Evolutionary conservation across 257 asterid species (phyloP), one percentile per base, ranked within the genome.

Genomic region (Coffea canephora): DNA sequence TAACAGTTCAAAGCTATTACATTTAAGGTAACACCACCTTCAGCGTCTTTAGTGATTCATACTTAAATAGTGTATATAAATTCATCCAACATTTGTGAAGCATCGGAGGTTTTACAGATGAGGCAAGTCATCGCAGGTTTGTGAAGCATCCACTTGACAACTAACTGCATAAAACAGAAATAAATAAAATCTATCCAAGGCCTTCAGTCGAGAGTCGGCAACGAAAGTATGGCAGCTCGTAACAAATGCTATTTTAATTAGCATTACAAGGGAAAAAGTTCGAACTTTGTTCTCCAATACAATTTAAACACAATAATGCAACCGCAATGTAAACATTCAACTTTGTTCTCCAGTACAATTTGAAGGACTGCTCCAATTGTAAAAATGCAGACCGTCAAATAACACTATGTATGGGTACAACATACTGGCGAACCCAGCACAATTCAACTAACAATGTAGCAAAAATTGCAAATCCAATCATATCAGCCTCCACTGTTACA

Each of bases 41-140:
- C 48, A 65, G 48, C 66, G 25, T 31, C 18, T 72, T 52, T 25
- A 45, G 23, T 15, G 34, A 13, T 70, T 0, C n/a, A 73, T 12
- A 76, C 69, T 55, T 85, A 83, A 81, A 81, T 13, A 62, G 74
- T 77, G 15, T 54, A 13, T 2, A 3, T 3, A 55, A 27, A 27
- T 39, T 39, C 62, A 55, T 55, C 62, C 62, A 55, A 55, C 19
- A 23, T 7, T 16, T 16, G 62, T 55, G 62, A 55, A 55, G 62
- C 62, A 55, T 55, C 6, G 7, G n/a, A 52, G 57, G 57, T 12
- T 12, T 52, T 52, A 52, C 19, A 52, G 61, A 81, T 31, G 34
- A 82, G 89, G 86, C 71, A 80, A 82, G 76, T 86, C 90, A 88
- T 84, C 82, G n/a, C 70, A 84, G 77, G 48, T 76, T n/a, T 73